phyloP scores from a whole-genome alignment of 2,329 filamentous ascomycete species.

The Sporothrix schenckii region DNA sequence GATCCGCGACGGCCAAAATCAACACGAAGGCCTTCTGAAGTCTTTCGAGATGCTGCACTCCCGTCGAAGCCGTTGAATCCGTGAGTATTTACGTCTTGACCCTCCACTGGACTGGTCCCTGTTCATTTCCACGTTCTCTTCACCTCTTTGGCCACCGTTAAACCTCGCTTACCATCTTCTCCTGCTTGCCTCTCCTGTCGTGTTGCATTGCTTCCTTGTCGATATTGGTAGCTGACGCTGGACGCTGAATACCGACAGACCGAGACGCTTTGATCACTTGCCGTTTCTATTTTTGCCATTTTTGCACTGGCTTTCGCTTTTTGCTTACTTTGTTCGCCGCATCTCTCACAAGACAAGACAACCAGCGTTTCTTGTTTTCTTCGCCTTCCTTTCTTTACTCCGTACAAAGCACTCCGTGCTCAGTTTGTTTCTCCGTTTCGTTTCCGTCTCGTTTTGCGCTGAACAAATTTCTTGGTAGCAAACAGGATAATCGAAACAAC shows the following conservation, averaged over 20 bases:
- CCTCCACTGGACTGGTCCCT: too few relatives aligned
- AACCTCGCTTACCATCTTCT: too few relatives aligned
- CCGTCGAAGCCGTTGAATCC: too few relatives aligned
- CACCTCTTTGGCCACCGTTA: too few relatives aligned
- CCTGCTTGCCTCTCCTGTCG: too few relatives aligned
- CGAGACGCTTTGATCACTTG: background rate
- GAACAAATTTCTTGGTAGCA: background rate
- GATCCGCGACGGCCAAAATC: background rate
- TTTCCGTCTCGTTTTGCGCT: slow-evolving; percentile 12
- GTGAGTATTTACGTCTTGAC: too few relatives aligned
- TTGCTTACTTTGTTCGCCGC: background rate
- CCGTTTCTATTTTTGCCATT: background rate
- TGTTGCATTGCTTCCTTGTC: too few relatives aligned
- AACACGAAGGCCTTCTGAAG: background rate
- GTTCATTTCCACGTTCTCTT: too few relatives aligned
- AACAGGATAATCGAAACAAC: background rate
- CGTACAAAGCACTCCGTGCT: too few relatives aligned
- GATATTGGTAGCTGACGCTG: too few relatives aligned
- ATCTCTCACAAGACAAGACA: slow-evolving; percentile 14
- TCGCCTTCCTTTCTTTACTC: background rate
- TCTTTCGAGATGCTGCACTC: background rate
- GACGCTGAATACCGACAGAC: background rate
- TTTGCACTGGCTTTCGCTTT: background rate
- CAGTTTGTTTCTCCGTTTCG: slow-evolving; percentile 5
- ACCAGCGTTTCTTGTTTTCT: background rate